phyloP scores from a whole-genome alignment of 768 basidiomycete species.

The Russula griseocarnosa region DNA sequence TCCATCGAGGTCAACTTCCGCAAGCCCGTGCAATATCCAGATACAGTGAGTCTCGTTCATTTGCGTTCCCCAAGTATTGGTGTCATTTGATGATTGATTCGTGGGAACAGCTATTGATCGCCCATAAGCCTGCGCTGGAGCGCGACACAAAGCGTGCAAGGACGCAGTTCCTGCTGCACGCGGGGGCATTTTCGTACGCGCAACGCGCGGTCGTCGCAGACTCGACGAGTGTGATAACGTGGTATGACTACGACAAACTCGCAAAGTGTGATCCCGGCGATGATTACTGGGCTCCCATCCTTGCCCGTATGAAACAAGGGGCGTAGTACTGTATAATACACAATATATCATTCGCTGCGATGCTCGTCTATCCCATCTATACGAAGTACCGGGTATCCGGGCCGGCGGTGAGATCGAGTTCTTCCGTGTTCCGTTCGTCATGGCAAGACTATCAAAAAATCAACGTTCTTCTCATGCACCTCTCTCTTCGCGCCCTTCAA shows the following conservation, averaged over 20 bases:
- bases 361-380: background rate
- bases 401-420: background rate
- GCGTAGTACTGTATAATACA: no score
- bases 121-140: constrained; percentile 48
- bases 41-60: constrained; percentile 47
- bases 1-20: constrained; percentile 63
- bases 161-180: constrained; percentile 48
- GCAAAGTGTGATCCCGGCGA: constrained; percentile 62
- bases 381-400: constrained; percentile 8
- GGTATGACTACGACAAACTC: constrained; percentile 72
- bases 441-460: constrained; percentile 7
- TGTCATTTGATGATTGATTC: no score
- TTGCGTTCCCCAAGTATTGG: background rate
- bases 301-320: constrained; percentile 29
- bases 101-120: constrained; percentile 53
- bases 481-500: constrained; percentile 28
- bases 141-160: constrained; percentile 25
- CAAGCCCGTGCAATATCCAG: constrained; percentile 70
- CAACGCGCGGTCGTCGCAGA: constrained; percentile 63
- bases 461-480: constrained; percentile 1
- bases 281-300: constrained; percentile 39
- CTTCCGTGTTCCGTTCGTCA: background rate
- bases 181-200: constrained; percentile 59
- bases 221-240: constrained; percentile 61
- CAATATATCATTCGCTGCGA: background rate